Evolutionary conservation across 352 stramenopile species (phyloP).

Genomic region (Phytophthora cryptogea): DNA sequence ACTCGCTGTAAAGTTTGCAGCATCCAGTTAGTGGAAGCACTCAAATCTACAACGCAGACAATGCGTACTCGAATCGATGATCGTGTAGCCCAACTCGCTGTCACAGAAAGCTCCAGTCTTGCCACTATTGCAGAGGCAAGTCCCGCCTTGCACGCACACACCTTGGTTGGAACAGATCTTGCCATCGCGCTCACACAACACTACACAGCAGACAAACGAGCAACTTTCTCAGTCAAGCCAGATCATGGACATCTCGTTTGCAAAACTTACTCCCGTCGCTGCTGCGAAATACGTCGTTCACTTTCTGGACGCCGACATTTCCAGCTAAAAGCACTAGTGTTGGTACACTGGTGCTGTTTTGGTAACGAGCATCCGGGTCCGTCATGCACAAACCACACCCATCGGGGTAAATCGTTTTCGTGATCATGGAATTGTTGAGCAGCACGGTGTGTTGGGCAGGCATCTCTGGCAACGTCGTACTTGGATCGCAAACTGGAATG

Average conservation of each 20-base stretch:
- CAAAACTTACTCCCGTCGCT: slow-evolving; percentile 58
- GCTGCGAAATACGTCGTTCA: slow-evolving; percentile 75
- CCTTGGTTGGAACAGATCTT: slow-evolving; percentile 69
- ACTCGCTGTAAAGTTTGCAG: slow-evolving; percentile 42
- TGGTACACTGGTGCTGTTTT: slow-evolving; percentile 59
- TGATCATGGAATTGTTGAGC: slow-evolving; percentile 49
- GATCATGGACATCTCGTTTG: neutral
- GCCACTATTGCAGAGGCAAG: slow-evolving; percentile 61
- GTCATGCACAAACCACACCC: slow-evolving; percentile 66
- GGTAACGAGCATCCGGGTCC: slow-evolving; percentile 45
- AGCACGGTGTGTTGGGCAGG: slow-evolving; percentile 48
- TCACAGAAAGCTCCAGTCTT: slow-evolving; percentile 70
- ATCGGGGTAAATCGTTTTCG: slow-evolving; percentile 70
- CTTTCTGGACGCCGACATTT: slow-evolving; percentile 72
- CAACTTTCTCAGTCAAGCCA: slow-evolving; percentile 4
- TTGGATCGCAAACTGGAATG: slow-evolving; percentile 63
- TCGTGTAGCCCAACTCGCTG: slow-evolving; percentile 45
- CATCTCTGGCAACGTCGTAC: slow-evolving; percentile 34
- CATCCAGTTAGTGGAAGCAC: slow-evolving; percentile 8
- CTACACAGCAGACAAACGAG: slow-evolving; percentile 31
- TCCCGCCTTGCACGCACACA: slow-evolving; percentile 68
- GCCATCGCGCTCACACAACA: slow-evolving; percentile 76
- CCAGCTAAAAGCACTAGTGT: slow-evolving; percentile 68
- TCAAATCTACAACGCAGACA: neutral
- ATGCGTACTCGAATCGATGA: slow-evolving; percentile 48